A percentile compares a stretch with the other conserved stretches of the same genome.
Evolutionary conservation across 257 asterid genomes (phyloP).

Genomic region (Gentiana dahurica): DNA sequence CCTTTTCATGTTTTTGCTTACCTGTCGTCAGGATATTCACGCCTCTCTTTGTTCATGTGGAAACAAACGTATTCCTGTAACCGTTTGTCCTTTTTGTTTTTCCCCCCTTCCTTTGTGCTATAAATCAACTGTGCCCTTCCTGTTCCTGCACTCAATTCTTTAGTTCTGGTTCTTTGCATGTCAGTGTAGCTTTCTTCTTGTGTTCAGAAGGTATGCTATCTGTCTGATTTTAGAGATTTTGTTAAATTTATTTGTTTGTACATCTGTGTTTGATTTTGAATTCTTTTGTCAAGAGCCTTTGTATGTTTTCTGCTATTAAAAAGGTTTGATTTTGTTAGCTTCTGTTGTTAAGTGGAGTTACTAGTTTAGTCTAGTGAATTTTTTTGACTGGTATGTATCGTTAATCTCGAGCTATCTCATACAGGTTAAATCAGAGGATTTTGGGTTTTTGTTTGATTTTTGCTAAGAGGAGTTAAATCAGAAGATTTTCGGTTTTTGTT

Average conservation of each 20-base stretch:
- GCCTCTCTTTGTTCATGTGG: background rate
- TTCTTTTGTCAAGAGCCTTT: background rate
- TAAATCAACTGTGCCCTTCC: background rate
- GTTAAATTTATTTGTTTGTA: conserved; percentile 1
- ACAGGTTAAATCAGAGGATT: background rate
- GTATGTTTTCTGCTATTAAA: too few species aligned
- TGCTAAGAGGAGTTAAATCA: background rate
- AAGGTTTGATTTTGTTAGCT: too few species aligned
- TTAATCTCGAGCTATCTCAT: conserved; percentile 2
- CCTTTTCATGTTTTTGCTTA: background rate
- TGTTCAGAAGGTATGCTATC: background rate
- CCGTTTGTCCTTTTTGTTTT: background rate
- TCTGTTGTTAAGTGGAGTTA: too few species aligned
- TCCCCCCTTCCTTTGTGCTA: background rate
- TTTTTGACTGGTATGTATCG: background rate
- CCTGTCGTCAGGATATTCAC: background rate
- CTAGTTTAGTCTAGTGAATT: background rate
- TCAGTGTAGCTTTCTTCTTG: background rate
- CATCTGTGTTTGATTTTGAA: background rate
- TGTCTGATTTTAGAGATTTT: background rate
- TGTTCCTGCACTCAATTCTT: background rate
- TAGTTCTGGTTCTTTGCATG: background rate
- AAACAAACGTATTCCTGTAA: background rate
- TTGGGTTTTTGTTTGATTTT: background rate
- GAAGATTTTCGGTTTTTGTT: background rate